Base-by-base conservation (phyloP, 805 yeast genomes). In the Candida parachauliodes region DNA sequence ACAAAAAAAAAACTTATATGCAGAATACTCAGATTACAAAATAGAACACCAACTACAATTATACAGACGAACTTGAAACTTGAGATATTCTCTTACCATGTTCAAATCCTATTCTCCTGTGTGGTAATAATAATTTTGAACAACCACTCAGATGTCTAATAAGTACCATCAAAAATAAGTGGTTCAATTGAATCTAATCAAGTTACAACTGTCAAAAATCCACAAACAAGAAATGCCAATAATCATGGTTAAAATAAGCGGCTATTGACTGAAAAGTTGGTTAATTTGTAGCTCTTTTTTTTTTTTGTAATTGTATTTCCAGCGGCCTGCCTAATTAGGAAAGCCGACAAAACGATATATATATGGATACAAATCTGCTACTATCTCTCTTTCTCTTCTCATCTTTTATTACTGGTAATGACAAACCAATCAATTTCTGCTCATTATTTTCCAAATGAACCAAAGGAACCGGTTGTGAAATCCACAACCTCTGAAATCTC, bases 391-490 rank as follows among this genome's bases (percentile, higher is more conserved):
- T 16, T 18, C 21, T 14, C 18, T 29, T 16, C 5, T 17, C 15
- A n/a, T 10, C 30, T 16, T 8, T 28, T 37, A 20, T 22, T 17
- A 9, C 17, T 18, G 8, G 33, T 39, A 29, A 50, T 49, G 50
- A 28, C 39, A 5, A 28, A 24, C 16, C 34, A 29, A 29, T 73
- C 81, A 23, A 63, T 74, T 49, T 62, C 77, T 44, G 75, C 69
- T 27, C 56, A 61, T 40, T 78, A 79, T 62, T 88, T 83, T 69
- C 95, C 95, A 46, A 55, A 69, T 44, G 98, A 89, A 68, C 96
- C 96, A 47, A 46, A 68, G 23, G 73, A 62, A 30, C 97, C 98
- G 41, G 54, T 56, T 9, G 73, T 87, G 34, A 66, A 59, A 43
- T 16, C 29, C 11, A 32, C 36, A 15, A 71, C 85, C n/a, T 47